A percentile compares a stretch with the other conserved stretches of the same genome.
These are phyloP conservation scores for Colletotrichum simmondsii DNA, from an alignment of 2,329 filamentous ascomycete genomes.

Conservation along the genomic window DNA sequence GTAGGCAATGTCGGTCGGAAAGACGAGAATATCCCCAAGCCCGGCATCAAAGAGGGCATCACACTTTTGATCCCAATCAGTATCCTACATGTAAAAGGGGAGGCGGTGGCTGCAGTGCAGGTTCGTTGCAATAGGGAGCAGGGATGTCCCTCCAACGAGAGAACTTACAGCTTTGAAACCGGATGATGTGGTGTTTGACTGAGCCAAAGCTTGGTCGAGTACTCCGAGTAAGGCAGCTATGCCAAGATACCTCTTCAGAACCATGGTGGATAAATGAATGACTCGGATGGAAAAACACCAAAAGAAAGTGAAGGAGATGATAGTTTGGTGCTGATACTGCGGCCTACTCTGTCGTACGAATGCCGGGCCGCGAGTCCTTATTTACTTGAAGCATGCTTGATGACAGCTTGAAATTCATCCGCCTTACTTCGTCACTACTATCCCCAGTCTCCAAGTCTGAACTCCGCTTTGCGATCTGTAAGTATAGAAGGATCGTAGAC, in stretches of 20 bases:
- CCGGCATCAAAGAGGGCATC: conserved; percentile 24
- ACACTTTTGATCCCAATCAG: conserved; percentile 6
- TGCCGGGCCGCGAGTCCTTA: neutral
- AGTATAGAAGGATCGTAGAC: no score
- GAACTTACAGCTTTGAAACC: conserved; percentile 4
- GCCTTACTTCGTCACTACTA: no score
- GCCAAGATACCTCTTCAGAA: neutral
- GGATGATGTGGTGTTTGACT: neutral
- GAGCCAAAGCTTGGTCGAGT: neutral
- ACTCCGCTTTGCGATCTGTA: no score
- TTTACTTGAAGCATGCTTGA: neutral
- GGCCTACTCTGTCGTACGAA: neutral
- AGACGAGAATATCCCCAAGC: conserved; percentile 12
- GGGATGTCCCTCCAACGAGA: neutral
- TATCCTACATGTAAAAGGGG: neutral
- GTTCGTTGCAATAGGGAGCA: no score
- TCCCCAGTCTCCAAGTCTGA: no score
- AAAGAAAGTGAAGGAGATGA: neutral
- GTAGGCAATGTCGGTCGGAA: conserved; percentile 12
- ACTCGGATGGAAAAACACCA: neutral
- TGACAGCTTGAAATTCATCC: no score
- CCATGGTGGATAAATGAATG: neutral
- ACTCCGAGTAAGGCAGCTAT: neutral
- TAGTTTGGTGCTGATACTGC: neutral
- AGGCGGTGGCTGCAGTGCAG: no score